Evolutionary conservation across 2,329 filamentous ascomycete species (phyloP).

Genomic region (Talaromyces atroroseus): DNA sequence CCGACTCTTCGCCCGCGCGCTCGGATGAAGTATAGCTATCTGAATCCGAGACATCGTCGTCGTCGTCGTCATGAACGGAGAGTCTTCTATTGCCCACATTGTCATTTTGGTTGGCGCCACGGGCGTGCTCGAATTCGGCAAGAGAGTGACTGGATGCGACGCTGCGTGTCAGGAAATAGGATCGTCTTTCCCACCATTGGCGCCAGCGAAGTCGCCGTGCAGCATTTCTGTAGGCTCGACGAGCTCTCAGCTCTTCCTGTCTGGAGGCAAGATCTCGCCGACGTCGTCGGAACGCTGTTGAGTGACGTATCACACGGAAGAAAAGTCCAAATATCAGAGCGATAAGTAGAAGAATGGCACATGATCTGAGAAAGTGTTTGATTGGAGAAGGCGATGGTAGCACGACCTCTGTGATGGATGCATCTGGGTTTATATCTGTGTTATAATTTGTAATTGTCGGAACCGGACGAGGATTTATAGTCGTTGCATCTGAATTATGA

Average conservation of each 20-base stretch:
- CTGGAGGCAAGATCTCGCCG: slow-evolving; percentile 50
- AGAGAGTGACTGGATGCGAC: slow-evolving; percentile 32
- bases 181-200: slow-evolving; percentile 44
- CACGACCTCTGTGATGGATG: neutral
- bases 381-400: slow-evolving; percentile 8
- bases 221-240: slow-evolving; percentile 48
- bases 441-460: neutral
- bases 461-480: neutral
- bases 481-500: neutral
- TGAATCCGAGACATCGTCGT: neutral
- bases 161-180: slow-evolving; percentile 26
- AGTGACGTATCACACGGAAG: slow-evolving; percentile 40
- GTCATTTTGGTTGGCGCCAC: neutral
- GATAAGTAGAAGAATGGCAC: slow-evolving; percentile 41
- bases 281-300: slow-evolving; percentile 40
- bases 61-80: neutral
- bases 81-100: neutral
- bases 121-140: slow-evolving; percentile 42
- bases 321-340: slow-evolving; percentile 30
- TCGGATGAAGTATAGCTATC: slow-evolving; percentile 10
- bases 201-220: slow-evolving; percentile 48
- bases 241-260: slow-evolving; percentile 50
- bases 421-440: neutral
- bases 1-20: slow-evolving; percentile 27
- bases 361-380: slow-evolving; percentile 25